A percentile compares a stretch with the other conserved stretches of the same genome.
Conservation (phyloP, 768 basidiomycete species). For the Trametes elegans region DNA sequence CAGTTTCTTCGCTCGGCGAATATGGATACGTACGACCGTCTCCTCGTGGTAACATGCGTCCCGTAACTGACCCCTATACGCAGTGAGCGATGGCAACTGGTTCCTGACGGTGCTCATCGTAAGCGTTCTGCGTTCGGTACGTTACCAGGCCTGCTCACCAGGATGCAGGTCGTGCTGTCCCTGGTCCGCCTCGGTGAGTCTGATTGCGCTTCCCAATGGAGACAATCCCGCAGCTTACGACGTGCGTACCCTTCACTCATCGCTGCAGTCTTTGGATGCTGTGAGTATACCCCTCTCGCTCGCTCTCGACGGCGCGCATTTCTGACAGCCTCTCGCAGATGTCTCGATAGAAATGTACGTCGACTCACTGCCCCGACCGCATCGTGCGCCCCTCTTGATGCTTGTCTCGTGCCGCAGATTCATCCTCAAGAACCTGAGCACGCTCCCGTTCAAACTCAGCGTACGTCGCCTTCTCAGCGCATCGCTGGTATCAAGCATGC, state of each 20-base stretch:
- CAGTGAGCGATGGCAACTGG: not conserved
- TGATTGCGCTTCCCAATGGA: too few relatives aligned
- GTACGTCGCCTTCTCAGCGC: not conserved
- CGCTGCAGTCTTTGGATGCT: not conserved
- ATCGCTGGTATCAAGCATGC: too few relatives aligned
- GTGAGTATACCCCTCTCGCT: not conserved
- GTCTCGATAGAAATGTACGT: slow-evolving; percentile 1
- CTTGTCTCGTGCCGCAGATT: not conserved
- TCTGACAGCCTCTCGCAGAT: not conserved
- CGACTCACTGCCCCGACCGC: not conserved
- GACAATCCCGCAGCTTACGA: too few relatives aligned
- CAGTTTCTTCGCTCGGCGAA: slow-evolving; percentile 16
- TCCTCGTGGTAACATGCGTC: not conserved
- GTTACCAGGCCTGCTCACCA: not conserved
- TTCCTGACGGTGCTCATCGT: not conserved
- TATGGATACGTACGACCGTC: slow-evolving; percentile 4
- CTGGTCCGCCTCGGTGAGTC: slow-evolving; percentile 6
- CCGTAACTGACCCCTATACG: not conserved
- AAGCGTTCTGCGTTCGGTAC: not conserved
- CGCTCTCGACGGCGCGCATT: not conserved
- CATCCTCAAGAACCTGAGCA: not conserved
- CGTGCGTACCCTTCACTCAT: too few relatives aligned
- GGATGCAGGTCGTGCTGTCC: not conserved
- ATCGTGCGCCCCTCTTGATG: not conserved
- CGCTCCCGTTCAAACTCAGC: not conserved